Conservation (phyloP, 208 protist species). For the Crithidia expoeki region DNA sequence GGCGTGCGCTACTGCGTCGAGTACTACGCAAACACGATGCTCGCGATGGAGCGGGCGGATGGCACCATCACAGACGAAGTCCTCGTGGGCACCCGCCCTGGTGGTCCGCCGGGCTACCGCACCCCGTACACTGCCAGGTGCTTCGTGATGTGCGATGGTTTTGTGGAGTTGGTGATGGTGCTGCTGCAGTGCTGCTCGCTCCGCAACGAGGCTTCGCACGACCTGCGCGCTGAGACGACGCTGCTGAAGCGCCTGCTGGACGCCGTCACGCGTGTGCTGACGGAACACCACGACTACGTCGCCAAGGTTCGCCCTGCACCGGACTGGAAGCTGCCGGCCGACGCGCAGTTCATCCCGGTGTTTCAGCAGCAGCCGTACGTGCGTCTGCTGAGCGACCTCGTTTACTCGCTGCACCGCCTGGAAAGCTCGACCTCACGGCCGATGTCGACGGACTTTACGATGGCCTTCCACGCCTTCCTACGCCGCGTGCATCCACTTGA, state of each 20-base stretch:
- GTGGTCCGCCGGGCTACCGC: slow-evolving; percentile 71
- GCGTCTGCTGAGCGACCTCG: slow-evolving; percentile 94
- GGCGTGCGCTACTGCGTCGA: slow-evolving; percentile 90
- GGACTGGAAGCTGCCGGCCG: slow-evolving; percentile 51
- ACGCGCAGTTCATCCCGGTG: slow-evolving; percentile 62
- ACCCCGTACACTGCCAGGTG: slow-evolving; percentile 58
- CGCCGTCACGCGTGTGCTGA: slow-evolving; percentile 67
- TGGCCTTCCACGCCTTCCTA: slow-evolving; percentile 90
- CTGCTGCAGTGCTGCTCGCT: slow-evolving; percentile 85
- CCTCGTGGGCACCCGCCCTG: slow-evolving; percentile 46
- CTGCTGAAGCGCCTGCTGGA: slow-evolving; percentile 83
- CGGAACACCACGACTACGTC: slow-evolving; percentile 76
- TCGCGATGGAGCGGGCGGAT: slow-evolving; percentile 78
- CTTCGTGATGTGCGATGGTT: slow-evolving; percentile 88
- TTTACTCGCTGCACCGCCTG: slow-evolving; percentile 81
- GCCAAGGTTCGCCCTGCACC: slow-evolving; percentile 37
- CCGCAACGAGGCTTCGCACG: slow-evolving; percentile 54
- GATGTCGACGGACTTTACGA: slow-evolving; percentile 76
- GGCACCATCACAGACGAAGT: slow-evolving; percentile 26
- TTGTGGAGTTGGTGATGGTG: slow-evolving; percentile 94
- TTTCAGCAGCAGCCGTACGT: slow-evolving; percentile 99
- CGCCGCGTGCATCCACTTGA: slow-evolving; percentile 87
- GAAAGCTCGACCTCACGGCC: slow-evolving; percentile 51
- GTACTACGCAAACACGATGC: slow-evolving; percentile 79
- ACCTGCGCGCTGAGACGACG: slow-evolving; percentile 65